Percentiles rank a stretch among this genome's conserved stretches.
These are phyloP conservation scores for Colletotrichum sp. DNA, from an alignment of 2,329 filamentous ascomycete genomes.

Conservation along the genomic window DNA sequence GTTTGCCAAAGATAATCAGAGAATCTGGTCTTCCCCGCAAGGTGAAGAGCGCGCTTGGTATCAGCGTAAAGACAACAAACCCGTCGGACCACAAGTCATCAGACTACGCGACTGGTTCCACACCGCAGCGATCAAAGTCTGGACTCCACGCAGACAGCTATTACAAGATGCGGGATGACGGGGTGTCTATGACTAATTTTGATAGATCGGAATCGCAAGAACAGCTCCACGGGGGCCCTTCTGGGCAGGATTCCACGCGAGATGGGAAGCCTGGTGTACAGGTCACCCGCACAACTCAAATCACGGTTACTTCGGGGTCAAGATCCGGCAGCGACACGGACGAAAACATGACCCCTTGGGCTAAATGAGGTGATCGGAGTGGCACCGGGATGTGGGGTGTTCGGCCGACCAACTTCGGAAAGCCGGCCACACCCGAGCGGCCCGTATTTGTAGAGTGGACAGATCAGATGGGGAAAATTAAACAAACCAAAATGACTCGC, in stretches of 20 bases:
- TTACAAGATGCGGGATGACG: background rate
- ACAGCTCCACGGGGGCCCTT: background rate
- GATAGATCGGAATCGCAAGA: background rate
- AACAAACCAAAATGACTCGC: background rate
- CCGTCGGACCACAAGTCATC: background rate
- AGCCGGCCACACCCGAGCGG: background rate
- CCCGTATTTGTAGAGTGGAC: background rate
- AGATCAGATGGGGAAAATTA: background rate
- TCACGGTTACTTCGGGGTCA: background rate
- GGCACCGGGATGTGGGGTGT: background rate
- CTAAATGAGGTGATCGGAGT: background rate
- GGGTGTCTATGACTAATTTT: background rate
- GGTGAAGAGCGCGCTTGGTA: background rate
- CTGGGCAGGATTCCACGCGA: background rate
- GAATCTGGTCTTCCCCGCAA: background rate
- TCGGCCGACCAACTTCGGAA: background rate
- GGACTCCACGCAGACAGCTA: background rate
- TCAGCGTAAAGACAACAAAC: background rate
- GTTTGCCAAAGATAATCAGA: conserved; percentile 39
- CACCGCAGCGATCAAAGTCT: background rate
- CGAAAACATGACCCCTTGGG: background rate
- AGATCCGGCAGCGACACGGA: background rate
- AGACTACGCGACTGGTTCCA: background rate
- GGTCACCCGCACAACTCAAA: background rate
- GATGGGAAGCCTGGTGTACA: background rate